Evolutionary conservation across 495 filamentous ascomycete species (phyloP), one percentile per base, ranked within the genome.

Genomic region (Hypoxylon intermedium): DNA sequence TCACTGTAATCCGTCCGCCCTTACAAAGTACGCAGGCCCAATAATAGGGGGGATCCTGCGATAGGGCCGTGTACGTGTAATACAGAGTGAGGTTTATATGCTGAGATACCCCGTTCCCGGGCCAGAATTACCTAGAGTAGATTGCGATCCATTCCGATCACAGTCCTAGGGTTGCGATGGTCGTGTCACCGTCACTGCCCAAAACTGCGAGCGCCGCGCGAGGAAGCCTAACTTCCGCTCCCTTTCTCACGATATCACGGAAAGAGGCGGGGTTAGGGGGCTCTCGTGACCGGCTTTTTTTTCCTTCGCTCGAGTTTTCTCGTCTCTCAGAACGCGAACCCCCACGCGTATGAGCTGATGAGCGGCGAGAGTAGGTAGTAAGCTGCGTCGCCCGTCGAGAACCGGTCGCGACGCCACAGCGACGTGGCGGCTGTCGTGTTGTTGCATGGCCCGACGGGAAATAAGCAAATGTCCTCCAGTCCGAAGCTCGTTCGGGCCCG

Each of bases 31-130:
- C n/a, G n/a, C n/a, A n/a, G n/a, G n/a, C n/a, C n/a, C n/a, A n/a
- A n/a, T n/a, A n/a, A n/a, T n/a, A n/a, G n/a, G n/a, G n/a, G n/a
- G n/a, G n/a, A n/a, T 41, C 31, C 18, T 28, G 47, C 19, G 34
- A 20, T 31, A 50, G 44, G 46, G 45, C 38, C 52, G 24, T 40
- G 36, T 41, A 13, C 23, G 42, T 47, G 28, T 61, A 38, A 36
- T 18, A 59, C 34, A n/a, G 20, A 28, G 20, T 15, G 21, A 11
- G 4, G 18, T 37, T 18, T 36, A 16, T 51, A 31, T 54, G 50
- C 47, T 53, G 45, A 54, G 40, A 65, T 55, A 47, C 50, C 55
- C 55, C 56, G 38, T 38, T 16, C 12, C 44, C 45, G 40, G 46
- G 26, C 51, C 33, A 42, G 46, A 44, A 15, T 34, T n/a, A n/a